Base-by-base conservation (phyloP, 23 red algal species). In the Gracilaria gracilis region DNA sequence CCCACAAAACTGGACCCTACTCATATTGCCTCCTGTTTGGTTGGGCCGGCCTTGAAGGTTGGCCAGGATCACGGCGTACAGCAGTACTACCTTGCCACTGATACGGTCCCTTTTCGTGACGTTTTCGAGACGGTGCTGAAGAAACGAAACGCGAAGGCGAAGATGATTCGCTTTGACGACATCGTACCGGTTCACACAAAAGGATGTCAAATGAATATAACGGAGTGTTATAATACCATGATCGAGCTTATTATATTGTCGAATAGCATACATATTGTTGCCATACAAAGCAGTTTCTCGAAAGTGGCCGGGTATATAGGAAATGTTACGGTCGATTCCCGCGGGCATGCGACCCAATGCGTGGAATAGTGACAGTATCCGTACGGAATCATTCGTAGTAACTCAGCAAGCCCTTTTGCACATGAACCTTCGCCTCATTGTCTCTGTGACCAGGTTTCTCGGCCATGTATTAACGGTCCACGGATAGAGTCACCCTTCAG, bases 281-380 rank as follows among this genome's bases (percentile, higher is more conserved):
- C 67, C 20, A 73, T 37, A 37, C 16, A 73, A 21, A 73, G 67
- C 67, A 73, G 67, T 73, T 73, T 73, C 67, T 73, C 67, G 5
- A 73, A 44, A 73, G 67, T 40, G 13, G 67, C 67, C 20, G 67
- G 67, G 6, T 73, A 73, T 35, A 73, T 73, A 29, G 67, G 67
- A 21, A 73, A 73, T 44, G 67, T 73, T 9, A 73, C 67, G 19
- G 67, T 73, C 2, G 67, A 73, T 12, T 73, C 67, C 35, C 67
- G 20, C n/a, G 67, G 67, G 20, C 20, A 29, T 44, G 38, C 38
- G 9, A 73, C 33, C 4, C 67, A 73, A 44, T 73, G 67, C 35
- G 38, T 73, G 35, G 16, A 73, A 31, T 62, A 62, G 27, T 29
- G 3, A 62, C 42, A 46, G n/a, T n/a, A n/a, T n/a, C n/a, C n/a